Evolutionary conservation across 305 asterid species (phyloP).

Genomic region (Rubia tinctorum): DNA sequence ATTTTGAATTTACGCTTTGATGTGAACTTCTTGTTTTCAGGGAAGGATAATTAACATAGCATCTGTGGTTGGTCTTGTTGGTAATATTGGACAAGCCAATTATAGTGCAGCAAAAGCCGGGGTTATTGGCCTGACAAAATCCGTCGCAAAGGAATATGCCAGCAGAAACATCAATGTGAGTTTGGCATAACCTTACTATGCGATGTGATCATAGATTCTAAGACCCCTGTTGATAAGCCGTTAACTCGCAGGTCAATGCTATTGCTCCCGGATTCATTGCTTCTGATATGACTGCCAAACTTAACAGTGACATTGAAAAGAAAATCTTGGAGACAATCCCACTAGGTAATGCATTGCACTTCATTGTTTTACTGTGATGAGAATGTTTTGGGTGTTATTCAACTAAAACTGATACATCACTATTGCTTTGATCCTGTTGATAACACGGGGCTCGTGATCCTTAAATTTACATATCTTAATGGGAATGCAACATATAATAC

Average conservation of each 20-base stretch:
- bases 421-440: not conserved
- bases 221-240: conserved; percentile 9
- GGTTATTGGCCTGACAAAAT: conserved; percentile 88
- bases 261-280: conserved; percentile 97
- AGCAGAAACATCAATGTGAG: conserved; percentile 83
- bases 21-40: conserved; percentile 34
- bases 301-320: conserved; percentile 76
- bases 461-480: no score
- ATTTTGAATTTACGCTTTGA: not conserved
- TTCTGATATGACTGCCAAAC: conserved; percentile 92
- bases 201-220: not conserved
- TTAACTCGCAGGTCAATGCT: conserved; percentile 69
- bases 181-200: conserved; percentile 9
- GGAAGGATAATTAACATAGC: conserved; percentile 93
- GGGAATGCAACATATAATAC: no score
- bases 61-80: conserved; percentile 94
- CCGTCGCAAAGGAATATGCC: conserved; percentile 94
- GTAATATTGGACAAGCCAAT: conserved; percentile 96
- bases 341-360: conserved; percentile 45
- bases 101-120: conserved; percentile 99
- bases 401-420: not conserved
- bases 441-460: not conserved
- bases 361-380: not conserved
- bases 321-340: conserved; percentile 80
- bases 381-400: not conserved